Percentiles rank a stretch among this genome's conserved stretches.
These are phyloP conservation scores for Naegleria gruberi DNA, from an alignment of 208 protist genomes.

Conservation along the genomic window DNA sequence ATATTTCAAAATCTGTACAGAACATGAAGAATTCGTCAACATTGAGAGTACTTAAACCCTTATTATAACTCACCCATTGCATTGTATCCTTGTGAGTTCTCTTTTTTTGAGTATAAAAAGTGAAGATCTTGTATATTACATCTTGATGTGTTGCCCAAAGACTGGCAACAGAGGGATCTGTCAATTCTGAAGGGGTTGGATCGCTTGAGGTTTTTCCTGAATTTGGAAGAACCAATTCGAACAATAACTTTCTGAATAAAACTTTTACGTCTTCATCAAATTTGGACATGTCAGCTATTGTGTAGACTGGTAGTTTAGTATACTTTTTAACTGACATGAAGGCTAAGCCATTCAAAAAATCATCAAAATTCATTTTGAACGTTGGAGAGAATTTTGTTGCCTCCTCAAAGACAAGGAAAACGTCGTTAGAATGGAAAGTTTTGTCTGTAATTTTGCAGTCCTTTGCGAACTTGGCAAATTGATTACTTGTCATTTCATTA, in stretches of 20 bases:
- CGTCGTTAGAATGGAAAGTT: background rate
- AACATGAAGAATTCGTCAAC: conserved; percentile 11
- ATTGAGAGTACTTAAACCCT: background rate
- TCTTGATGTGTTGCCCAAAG: background rate
- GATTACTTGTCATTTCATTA: background rate
- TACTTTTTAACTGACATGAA: background rate
- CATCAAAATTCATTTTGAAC: conserved; percentile 5
- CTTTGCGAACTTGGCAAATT: conserved; percentile 3
- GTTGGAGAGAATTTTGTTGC: background rate
- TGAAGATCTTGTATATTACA: background rate
- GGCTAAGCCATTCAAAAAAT: background rate
- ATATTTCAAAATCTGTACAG: background rate
- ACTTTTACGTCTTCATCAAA: background rate
- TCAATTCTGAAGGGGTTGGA: background rate
- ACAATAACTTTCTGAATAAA: background rate
- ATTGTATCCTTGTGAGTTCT: background rate
- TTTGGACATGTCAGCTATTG: background rate
- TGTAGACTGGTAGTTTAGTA: background rate
- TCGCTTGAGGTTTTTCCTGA: background rate
- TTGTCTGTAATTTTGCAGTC: background rate
- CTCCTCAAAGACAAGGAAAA: background rate
- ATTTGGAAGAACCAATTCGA: background rate
- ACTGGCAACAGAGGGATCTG: background rate
- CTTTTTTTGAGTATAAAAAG: background rate
- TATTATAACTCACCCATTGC: background rate